Base-by-base conservation (phyloP, 1,284 basidiomycete genomes). In the Takashimella tepidaria region DNA sequence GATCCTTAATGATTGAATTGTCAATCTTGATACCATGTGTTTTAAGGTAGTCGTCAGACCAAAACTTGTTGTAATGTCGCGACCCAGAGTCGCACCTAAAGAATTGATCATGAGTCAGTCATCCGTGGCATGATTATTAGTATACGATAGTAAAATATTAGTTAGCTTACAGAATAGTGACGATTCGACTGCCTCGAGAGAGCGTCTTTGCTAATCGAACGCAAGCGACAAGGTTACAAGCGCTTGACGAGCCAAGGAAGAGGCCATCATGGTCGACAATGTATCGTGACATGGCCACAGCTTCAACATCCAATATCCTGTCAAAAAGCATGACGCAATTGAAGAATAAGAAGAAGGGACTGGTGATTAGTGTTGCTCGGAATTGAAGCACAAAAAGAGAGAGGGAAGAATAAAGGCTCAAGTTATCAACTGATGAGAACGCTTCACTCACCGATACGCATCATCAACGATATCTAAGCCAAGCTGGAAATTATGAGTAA, bases 161-260 rank as follows among this genome's bases (percentile, higher is more conserved):
- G 22, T 51, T 51, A 11, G 75, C 85, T 62, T 66, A 92, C 85
- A 95, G 65, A 51, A 95, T 84, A 0, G 92, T 95, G n/a, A 89
- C 89, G 37, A 95, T 79, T 79, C 74, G 86, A 78, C 44, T 85
- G 80, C 42, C 83, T 77, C 45, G 55, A n/a, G 66, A 62, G 78
- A 86, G 81, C 62, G 82, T 82, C 64, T 85, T 85, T 0, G 82
- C 84, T 4, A 90, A 77, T 62, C 86, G 85, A 11, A 97, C 81
- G 60, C 88, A 90, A 0, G 93, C 89, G 13, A 97, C 84, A 27
- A 98, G 81, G 70, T 98, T 98, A 68, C 93, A 96, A 0, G 96
- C 95, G 61, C 90, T 93, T 53, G 91, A 96, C 0, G 92, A 97
- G 4, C 96, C 96, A 21, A 99, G 79, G 76, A 97, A 98, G 10